phyloP scores from a whole-genome alignment of 164 flowering plant genomes.

The Platanus orientalis region DNA sequence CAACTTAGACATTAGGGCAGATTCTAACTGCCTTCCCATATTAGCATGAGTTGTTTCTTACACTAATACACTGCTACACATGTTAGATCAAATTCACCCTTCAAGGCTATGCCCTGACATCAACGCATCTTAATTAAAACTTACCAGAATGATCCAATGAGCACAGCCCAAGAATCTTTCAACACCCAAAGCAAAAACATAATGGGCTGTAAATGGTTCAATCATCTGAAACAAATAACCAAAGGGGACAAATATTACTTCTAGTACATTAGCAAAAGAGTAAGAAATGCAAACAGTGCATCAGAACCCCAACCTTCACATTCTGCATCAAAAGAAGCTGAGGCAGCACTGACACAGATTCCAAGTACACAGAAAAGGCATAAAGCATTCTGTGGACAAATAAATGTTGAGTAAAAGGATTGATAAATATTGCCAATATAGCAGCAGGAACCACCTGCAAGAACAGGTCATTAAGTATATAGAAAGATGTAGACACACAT shows the following conservation, averaged over 20 bases:
- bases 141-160: slow-evolving; percentile 59
- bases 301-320: slow-evolving; percentile 54
- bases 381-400: slow-evolving; percentile 34
- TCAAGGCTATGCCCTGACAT: slow-evolving; percentile 5
- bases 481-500: background rate
- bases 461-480: background rate
- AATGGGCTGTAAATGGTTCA: slow-evolving; percentile 87
- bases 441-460: slow-evolving; percentile 51
- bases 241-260: background rate
- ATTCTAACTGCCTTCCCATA: too few species aligned
- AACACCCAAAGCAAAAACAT: slow-evolving; percentile 88
- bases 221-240: slow-evolving; percentile 51
- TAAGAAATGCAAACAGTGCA: background rate
- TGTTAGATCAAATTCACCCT: slow-evolving; percentile 6
- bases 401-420: slow-evolving; percentile 31
- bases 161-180: slow-evolving; percentile 77
- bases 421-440: slow-evolving; percentile 42
- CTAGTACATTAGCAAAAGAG: background rate
- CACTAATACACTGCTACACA: too few species aligned
- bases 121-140: background rate
- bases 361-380: slow-evolving; percentile 72
- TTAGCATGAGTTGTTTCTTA: too few species aligned
- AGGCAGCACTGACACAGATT: slow-evolving; percentile 81
- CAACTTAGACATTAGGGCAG: too few species aligned
- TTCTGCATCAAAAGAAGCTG: slow-evolving; percentile 85